A percentile compares a stretch with the other conserved stretches of the same genome.
These are phyloP conservation scores for Singerocomus rubriflavus DNA, from an alignment of 1,284 basidiomycete genomes.

Conservation along the genomic window DNA sequence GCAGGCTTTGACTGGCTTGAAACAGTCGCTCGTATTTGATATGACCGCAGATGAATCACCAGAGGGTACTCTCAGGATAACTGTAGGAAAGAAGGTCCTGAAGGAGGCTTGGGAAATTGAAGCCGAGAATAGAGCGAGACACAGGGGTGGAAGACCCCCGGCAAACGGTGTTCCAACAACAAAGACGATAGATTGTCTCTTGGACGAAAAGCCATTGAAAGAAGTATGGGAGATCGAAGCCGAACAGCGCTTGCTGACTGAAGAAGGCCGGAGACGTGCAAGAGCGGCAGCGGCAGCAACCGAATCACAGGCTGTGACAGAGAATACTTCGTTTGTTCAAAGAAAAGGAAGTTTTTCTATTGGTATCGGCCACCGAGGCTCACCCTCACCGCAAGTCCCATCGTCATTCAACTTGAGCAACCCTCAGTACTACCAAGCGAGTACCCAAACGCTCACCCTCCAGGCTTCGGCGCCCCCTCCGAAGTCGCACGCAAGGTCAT, in stretches of 20 bases:
- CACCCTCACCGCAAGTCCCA: constrained; percentile 20
- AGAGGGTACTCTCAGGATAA: constrained; percentile 49
- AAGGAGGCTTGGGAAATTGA: constrained; percentile 77
- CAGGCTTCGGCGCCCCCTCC: constrained; percentile 56
- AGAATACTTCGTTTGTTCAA: constrained; percentile 7
- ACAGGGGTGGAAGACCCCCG: constrained; percentile 31
- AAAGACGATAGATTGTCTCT: constrained; percentile 8
- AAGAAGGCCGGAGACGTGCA: constrained; percentile 64
- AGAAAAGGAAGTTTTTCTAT: constrained; percentile 14
- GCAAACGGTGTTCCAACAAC: constrained; percentile 8
- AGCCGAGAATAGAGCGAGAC: constrained; percentile 52
- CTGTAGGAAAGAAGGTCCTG: constrained; percentile 65
- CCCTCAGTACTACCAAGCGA: constrained; percentile 56
- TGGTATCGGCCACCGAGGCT: constrained; percentile 26
- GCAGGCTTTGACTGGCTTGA: constrained; percentile 42
- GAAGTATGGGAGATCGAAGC: constrained; percentile 77
- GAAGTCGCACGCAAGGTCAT: constrained; percentile 57
- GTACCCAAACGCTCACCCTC: constrained; percentile 57
- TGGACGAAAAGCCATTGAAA: constrained; percentile 44
- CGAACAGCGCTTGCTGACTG: constrained; percentile 67
- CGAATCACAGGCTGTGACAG: constrained; percentile 32
- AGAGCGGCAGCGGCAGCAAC: constrained; percentile 46
- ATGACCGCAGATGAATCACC: constrained; percentile 50
- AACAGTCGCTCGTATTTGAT: constrained; percentile 53
- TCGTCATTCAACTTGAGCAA: constrained; percentile 40